phyloP scores from a whole-genome alignment of 768 basidiomycete species.

The Hypholoma sublateritium region DNA sequence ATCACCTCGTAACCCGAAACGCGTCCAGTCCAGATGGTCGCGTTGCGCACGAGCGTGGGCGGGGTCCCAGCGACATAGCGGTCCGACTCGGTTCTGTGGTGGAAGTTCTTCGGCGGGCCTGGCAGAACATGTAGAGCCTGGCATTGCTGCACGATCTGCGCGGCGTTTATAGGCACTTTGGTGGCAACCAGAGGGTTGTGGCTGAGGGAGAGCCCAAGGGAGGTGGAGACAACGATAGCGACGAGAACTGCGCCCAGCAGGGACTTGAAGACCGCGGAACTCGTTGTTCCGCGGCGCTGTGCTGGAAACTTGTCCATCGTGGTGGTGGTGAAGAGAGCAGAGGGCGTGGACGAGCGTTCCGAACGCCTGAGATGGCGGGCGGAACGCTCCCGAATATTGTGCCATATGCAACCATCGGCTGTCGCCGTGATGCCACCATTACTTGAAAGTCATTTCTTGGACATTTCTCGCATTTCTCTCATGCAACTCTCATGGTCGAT shows the following conservation, averaged over 20 bases:
- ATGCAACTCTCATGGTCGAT: no score
- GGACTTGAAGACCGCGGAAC: slow-evolving; percentile 17
- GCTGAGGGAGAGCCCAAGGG: slow-evolving; percentile 22
- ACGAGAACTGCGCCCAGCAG: slow-evolving; percentile 24
- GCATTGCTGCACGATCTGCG: slow-evolving; percentile 49
- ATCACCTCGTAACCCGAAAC: slow-evolving; percentile 54
- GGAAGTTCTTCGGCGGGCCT: slow-evolving; percentile 43
- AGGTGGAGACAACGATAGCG: slow-evolving; percentile 23
- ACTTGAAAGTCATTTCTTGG: background rate
- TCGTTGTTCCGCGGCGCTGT: slow-evolving; percentile 14
- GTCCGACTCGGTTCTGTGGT: slow-evolving; percentile 49
- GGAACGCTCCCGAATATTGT: slow-evolving; percentile 10
- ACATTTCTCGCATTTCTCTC: no score
- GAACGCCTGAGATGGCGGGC: slow-evolving; percentile 3
- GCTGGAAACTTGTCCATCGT: slow-evolving; percentile 35
- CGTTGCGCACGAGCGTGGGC: slow-evolving; percentile 68
- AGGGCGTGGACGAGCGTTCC: background rate
- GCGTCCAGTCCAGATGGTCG: slow-evolving; percentile 63
- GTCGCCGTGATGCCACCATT: background rate
- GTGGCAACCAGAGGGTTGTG: slow-evolving; percentile 15
- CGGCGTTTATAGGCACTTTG: slow-evolving; percentile 36
- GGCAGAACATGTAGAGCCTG: slow-evolving; percentile 45
- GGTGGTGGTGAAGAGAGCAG: slow-evolving; percentile 1
- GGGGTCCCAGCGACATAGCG: slow-evolving; percentile 62
- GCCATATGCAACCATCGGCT: slow-evolving; percentile 14